Evolutionary conservation across 2,329 filamentous ascomycete genomes (phyloP).

Genomic region (Colletotrichum viniferum): DNA sequence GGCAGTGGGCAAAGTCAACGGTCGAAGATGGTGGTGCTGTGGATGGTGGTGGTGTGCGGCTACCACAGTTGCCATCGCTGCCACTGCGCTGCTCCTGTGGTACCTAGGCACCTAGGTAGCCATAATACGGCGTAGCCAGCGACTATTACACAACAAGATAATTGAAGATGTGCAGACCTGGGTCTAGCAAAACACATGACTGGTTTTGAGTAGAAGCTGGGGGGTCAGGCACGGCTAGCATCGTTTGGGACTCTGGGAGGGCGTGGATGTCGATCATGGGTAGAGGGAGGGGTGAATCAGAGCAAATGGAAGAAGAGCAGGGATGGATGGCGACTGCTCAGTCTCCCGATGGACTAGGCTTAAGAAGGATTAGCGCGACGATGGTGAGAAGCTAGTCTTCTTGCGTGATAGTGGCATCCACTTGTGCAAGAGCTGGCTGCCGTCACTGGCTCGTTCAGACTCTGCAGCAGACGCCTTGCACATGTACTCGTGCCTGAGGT

Average conservation of each 20-base stretch:
- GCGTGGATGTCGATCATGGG: constrained; percentile 18
- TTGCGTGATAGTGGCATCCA: not conserved
- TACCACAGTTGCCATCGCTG: not conserved
- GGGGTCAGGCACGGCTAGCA: constrained; percentile 6
- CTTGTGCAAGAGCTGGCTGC: not conserved
- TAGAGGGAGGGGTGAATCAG: not conserved
- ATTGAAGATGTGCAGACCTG: not conserved
- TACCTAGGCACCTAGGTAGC: not conserved
- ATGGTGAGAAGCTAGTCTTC: not conserved
- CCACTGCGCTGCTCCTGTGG: not conserved
- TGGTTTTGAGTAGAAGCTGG: constrained; percentile 5
- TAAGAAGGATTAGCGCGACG: not conserved
- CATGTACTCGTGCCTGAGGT: constrained; percentile 17
- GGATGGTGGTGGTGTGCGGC: not conserved
- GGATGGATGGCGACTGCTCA: not conserved
- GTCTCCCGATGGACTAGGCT: not conserved
- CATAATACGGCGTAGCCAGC: not conserved
- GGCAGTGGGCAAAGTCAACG: not conserved
- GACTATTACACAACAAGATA: not conserved
- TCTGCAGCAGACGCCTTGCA: not conserved
- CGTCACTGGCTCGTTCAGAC: not conserved
- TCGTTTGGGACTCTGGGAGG: constrained; percentile 6
- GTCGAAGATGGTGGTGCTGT: not conserved
- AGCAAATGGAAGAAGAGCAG: not conserved
- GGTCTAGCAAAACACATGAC: constrained; percentile 6